Evolutionary conservation across 345 rosid species (phyloP).

Genomic region (Turritis glabra): DNA sequence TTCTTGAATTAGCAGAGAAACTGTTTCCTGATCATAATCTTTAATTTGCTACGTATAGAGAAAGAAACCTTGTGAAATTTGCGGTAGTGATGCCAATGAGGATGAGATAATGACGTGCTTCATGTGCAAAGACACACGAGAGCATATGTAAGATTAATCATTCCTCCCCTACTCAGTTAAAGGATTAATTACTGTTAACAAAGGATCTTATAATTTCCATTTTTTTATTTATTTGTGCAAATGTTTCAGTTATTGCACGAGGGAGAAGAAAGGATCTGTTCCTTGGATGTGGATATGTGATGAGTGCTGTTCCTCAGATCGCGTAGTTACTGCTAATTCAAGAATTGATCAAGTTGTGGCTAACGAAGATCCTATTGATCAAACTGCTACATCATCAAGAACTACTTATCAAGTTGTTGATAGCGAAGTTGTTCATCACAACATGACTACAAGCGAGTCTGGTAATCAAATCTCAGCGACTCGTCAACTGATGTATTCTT

Average conservation of each 20-base stretch:
- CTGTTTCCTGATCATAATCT: background rate
- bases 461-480: background rate
- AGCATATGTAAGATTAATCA: constrained; percentile 10
- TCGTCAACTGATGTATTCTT: no score
- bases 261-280: background rate
- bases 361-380: no score
- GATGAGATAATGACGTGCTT: background rate
- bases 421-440: background rate
- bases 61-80: constrained; percentile 23
- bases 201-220: background rate
- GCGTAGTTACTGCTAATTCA: no score
- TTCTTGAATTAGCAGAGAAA: no score
- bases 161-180: background rate
- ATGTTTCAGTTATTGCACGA: constrained; percentile 20
- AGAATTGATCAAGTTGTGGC: background rate
- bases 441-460: background rate
- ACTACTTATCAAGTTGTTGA: background rate
- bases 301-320: background rate
- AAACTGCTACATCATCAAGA: background rate
- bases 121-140: background rate
- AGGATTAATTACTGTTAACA: background rate
- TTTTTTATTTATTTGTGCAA: background rate
- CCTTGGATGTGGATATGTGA: background rate
- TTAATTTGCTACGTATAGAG: background rate
- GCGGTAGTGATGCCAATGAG: background rate